phyloP scores from a whole-genome alignment of 257 asterid species.

The Solanum tarijense region DNA sequence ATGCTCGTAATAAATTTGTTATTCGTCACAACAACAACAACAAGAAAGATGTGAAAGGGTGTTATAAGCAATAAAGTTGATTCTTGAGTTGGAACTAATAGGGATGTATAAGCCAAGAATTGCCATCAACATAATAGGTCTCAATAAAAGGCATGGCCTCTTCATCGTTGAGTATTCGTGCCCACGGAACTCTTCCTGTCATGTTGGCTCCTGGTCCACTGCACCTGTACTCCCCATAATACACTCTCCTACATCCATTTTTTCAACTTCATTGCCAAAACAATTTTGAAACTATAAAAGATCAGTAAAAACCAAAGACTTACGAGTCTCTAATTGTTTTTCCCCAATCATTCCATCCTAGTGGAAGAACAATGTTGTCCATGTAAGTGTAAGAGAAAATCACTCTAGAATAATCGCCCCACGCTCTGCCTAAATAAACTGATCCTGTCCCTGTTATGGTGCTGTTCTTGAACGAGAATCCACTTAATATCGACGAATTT shows the following conservation, averaged over 20 bases:
- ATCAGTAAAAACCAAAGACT: background rate
- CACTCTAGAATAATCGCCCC: slow-evolving; percentile 53
- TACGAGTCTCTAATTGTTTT: slow-evolving; percentile 25
- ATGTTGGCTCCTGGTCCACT: slow-evolving; percentile 40
- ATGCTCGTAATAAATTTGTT: background rate
- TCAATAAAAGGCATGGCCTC: slow-evolving; percentile 46
- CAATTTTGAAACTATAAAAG: background rate
- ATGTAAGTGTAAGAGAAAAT: slow-evolving; percentile 36
- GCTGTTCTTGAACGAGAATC: slow-evolving; percentile 47
- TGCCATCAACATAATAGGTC: slow-evolving; percentile 34
- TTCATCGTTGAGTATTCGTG: slow-evolving; percentile 27
- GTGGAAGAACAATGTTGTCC: slow-evolving; percentile 39
- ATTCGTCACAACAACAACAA: background rate
- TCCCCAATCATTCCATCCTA: slow-evolving; percentile 59
- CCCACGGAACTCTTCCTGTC: slow-evolving; percentile 40
- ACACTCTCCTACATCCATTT: slow-evolving; percentile 27
- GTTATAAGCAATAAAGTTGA: background rate
- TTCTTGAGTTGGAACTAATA: background rate
- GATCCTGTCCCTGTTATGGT: slow-evolving; percentile 34
- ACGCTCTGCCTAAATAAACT: slow-evolving; percentile 40
- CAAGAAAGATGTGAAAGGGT: background rate
- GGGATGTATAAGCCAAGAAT: slow-evolving; percentile 33
- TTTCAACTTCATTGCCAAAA: background rate
- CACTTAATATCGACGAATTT: slow-evolving; percentile 29
- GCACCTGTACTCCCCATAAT: slow-evolving; percentile 48